Evolutionary conservation across 805 yeast species (phyloP).

Genomic region (Candida germanica): DNA sequence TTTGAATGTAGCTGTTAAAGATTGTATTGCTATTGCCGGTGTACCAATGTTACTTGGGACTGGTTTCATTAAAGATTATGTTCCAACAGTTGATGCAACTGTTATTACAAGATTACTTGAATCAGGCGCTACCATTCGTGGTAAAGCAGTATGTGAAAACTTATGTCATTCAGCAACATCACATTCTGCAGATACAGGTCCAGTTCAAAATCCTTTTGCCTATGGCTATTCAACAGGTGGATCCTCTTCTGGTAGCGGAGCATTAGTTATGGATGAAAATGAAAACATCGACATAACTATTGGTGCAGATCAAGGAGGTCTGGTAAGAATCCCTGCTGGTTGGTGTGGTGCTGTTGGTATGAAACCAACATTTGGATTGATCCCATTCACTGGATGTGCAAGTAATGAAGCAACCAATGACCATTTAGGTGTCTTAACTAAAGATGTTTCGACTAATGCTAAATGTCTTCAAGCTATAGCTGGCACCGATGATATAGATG

Average conservation of each 20-base stretch:
- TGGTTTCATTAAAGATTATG: slow-evolving; percentile 27
- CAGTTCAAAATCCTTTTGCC: slow-evolving; percentile 11
- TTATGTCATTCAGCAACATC: slow-evolving; percentile 30
- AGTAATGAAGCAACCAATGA: slow-evolving; percentile 31
- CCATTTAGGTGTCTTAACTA: slow-evolving; percentile 39
- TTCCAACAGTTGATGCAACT: slow-evolving; percentile 34
- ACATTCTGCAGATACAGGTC: slow-evolving; percentile 28
- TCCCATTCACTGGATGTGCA: slow-evolving; percentile 36
- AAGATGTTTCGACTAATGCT: slow-evolving; percentile 31
- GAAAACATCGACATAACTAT: slow-evolving; percentile 10
- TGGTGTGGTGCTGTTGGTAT: slow-evolving; percentile 14
- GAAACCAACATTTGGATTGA: slow-evolving; percentile 18
- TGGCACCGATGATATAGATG: slow-evolving; percentile 34
- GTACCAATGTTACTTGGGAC: slow-evolving; percentile 37
- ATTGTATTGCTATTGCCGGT: slow-evolving; percentile 30
- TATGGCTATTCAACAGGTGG: slow-evolving; percentile 12
- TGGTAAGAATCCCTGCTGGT: slow-evolving; percentile 11
- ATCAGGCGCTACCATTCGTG: slow-evolving; percentile 32
- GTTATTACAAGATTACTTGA: slow-evolving; percentile 30
- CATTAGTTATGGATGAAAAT: slow-evolving; percentile 9
- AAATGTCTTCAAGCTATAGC: slow-evolving; percentile 28
- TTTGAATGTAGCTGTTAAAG: slow-evolving; percentile 29
- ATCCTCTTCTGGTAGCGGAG: slow-evolving; percentile 13
- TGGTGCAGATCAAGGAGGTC: slow-evolving; percentile 14
- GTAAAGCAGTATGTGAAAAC: slow-evolving; percentile 36